Conservation (phyloP, 257 asterid species). For the Solanum paucissectum region DNA sequence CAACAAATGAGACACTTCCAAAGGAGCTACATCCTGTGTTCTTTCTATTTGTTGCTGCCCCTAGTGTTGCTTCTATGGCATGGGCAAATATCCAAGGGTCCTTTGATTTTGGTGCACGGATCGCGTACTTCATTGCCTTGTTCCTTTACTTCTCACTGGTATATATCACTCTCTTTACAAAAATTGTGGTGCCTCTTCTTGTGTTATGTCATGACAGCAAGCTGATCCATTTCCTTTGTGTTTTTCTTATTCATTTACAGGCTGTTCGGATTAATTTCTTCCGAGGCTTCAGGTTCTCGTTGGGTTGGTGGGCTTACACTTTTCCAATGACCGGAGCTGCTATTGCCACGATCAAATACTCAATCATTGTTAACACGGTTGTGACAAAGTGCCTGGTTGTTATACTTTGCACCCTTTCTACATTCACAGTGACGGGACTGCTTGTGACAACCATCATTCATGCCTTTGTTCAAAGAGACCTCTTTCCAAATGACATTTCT, state of each 20-base stretch:
- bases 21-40: constrained; percentile 93
- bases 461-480: constrained; percentile 52
- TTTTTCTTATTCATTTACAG: constrained; percentile 22
- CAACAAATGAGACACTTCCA: constrained; percentile 81
- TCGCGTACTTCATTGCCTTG: constrained; percentile 73
- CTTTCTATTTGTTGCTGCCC: constrained; percentile 87
- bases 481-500: constrained; percentile 76
- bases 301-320: constrained; percentile 97
- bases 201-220: background rate
- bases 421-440: constrained; percentile 43
- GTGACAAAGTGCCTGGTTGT: constrained; percentile 30
- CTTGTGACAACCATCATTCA: constrained; percentile 57
- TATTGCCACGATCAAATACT: constrained; percentile 54
- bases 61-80: constrained; percentile 88
- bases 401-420: constrained; percentile 36
- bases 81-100: constrained; percentile 83
- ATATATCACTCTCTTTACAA: background rate
- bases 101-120: constrained; percentile 55
- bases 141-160: constrained; percentile 87
- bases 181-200: background rate
- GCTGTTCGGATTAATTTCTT: constrained; percentile 80
- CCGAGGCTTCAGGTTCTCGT: constrained; percentile 74
- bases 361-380: constrained; percentile 28
- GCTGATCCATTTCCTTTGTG: constrained; percentile 2
- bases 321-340: constrained; percentile 89